Base-by-base conservation (phyloP, 2,329 filamentous ascomycete species). In the Pseudocercospora eumusae region DNA sequence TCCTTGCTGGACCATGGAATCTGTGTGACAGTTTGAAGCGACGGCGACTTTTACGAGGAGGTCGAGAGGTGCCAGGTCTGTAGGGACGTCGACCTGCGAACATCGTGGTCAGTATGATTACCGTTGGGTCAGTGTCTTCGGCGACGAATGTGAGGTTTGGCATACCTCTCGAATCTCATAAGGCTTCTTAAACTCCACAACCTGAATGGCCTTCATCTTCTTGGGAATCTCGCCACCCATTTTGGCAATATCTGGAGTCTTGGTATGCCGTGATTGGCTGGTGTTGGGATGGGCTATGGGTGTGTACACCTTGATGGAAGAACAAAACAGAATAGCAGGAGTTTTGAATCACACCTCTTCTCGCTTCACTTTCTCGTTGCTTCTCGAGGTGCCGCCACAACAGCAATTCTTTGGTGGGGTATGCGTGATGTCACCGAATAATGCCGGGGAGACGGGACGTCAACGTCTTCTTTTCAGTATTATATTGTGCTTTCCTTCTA, bases 1-100 rank as follows among this genome's bases (percentile, higher is more conserved):
- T 53, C 85, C 85, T 1, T 76, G 68, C 6, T 69, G 67, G 3
- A 86, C 83, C 82, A 87, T 84, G 63, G 74, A 73, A 74, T 88
- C 85, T 0, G 86, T 87, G 75, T 88, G 85, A 75, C 85, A 88
- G 69, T 86, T 80, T 0, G 83, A 85, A 9, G 83, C 84, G 15
- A 84, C 83, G 59, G 83, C 84, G 56, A 86, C 77, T 71, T 84
- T 85, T 68, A 88, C 77, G 36, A 87, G 80, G n/a, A 88, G 75
- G 65, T 87, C 85, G 65, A 82, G 68, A 0, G 81, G 78, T 4
- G 74, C 72, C 15, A 86, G 79, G 18, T 68, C 53, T 15, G 72
- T 53, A 6, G 84, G 84, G 0, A 82, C 78, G 13, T 79, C 76
- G 42, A 86, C 72, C 9, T 75, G 31, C 10, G 21, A 7, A 10